These are phyloP conservation scores for Candida mattraensis DNA, from an alignment of 805 yeast genomes.

Conservation along the genomic window DNA sequence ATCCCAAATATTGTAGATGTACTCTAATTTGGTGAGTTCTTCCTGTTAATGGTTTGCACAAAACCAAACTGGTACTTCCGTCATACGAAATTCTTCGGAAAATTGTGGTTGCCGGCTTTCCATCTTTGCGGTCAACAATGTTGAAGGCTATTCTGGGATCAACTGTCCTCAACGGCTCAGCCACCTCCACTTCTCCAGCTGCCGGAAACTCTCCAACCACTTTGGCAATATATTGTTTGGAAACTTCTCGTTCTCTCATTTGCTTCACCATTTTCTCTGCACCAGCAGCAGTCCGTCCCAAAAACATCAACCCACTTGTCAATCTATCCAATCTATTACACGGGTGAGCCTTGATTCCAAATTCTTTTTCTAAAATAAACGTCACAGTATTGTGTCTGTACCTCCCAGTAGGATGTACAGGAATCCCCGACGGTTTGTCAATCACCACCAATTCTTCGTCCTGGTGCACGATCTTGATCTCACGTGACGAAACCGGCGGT, in stretches of 20 bases:
- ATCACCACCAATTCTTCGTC: constrained; percentile 77
- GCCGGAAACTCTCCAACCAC: constrained; percentile 85
- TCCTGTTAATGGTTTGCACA: constrained; percentile 87
- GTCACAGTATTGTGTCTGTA: constrained; percentile 75
- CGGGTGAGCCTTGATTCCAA: constrained; percentile 66
- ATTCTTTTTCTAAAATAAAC: constrained; percentile 70
- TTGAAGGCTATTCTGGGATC: constrained; percentile 75
- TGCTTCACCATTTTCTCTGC: constrained; percentile 77
- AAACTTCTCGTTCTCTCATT: constrained; percentile 67
- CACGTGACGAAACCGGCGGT: constrained; percentile 68
- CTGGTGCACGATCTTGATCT: constrained; percentile 67
- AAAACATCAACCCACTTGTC: constrained; percentile 91
- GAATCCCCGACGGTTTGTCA: constrained; percentile 93
- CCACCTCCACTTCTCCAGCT: constrained; percentile 49
- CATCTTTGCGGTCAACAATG: constrained; percentile 49
- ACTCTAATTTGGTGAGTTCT: constrained; percentile 95
- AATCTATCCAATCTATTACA: constrained; percentile 88
- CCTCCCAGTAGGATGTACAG: constrained; percentile 94
- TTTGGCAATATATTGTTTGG: constrained; percentile 82
- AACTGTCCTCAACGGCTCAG: constrained; percentile 64
- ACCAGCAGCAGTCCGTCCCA: constrained; percentile 78
- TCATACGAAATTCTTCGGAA: constrained; percentile 72
- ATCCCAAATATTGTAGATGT: constrained; percentile 85
- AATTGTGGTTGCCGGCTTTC: constrained; percentile 72
- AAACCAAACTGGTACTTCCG: constrained; percentile 64